Conservation (phyloP, 2,329 filamentous ascomycete genomes). For the Pseudocercospora crystallina region DNA sequence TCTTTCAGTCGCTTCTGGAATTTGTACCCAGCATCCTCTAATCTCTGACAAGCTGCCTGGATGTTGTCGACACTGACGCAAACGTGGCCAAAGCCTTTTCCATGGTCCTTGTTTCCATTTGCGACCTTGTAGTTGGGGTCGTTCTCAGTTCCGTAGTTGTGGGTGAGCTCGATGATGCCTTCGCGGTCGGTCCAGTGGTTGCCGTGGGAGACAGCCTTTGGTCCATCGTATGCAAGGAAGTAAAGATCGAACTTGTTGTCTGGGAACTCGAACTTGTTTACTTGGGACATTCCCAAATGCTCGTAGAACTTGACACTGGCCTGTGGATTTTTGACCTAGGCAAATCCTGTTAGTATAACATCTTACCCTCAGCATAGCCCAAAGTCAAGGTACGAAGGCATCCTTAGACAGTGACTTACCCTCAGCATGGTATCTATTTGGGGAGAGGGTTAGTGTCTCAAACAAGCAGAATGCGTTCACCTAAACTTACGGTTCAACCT, state of each 20-base stretch:
- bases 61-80: slow-evolving; percentile 70
- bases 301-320: slow-evolving; percentile 86
- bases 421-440: background rate
- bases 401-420: slow-evolving; percentile 14
- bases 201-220: slow-evolving; percentile 70
- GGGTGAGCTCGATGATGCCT: slow-evolving; percentile 78
- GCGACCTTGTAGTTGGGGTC: slow-evolving; percentile 77
- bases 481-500: slow-evolving; percentile 66
- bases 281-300: slow-evolving; percentile 80
- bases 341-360: slow-evolving; percentile 62
- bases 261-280: slow-evolving; percentile 78
- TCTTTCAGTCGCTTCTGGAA: slow-evolving; percentile 96
- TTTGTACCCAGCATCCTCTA: slow-evolving; percentile 85
- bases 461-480: too few relatives aligned
- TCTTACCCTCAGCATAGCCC: too few relatives aligned
- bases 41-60: slow-evolving; percentile 81
- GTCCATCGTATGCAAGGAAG: slow-evolving; percentile 85
- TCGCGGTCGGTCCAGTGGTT: slow-evolving; percentile 73
- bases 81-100: slow-evolving; percentile 80
- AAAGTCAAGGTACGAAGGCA: too few relatives aligned
- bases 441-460: too few relatives aligned
- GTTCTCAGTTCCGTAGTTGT: slow-evolving; percentile 84
- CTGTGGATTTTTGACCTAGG: slow-evolving; percentile 87
- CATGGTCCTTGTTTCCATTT: slow-evolving; percentile 88
- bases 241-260: slow-evolving; percentile 94